phyloP scores from a whole-genome alignment of 257 asterid species.

The Dorcoceras hygrometricum region DNA sequence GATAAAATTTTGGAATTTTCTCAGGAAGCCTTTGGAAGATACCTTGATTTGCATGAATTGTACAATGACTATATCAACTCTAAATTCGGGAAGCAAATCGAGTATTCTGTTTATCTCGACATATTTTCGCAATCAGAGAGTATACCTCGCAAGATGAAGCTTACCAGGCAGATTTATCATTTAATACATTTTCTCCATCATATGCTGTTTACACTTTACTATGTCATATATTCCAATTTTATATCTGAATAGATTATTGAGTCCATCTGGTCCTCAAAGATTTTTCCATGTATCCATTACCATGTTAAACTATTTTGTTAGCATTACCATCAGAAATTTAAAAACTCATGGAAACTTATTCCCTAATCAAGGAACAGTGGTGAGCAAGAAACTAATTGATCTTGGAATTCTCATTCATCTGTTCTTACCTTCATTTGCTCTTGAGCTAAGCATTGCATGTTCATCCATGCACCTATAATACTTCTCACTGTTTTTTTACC shows the following conservation, averaged over 20 bases:
- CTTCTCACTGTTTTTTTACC: slow-evolving; percentile 32
- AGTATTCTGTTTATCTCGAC: slow-evolving; percentile 80
- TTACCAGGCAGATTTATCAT: slow-evolving; percentile 55
- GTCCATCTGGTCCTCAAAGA: not conserved
- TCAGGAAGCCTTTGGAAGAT: slow-evolving; percentile 90
- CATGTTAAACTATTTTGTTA: not conserved
- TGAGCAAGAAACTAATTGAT: no score
- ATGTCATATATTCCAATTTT: not conserved
- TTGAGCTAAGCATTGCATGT: not conserved
- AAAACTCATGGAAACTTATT: no score
- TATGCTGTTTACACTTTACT: slow-evolving; percentile 11
- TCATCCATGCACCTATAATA: not conserved
- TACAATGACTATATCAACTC: slow-evolving; percentile 79
- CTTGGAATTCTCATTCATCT: not conserved
- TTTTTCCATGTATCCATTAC: not conserved
- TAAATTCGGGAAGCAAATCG: slow-evolving; percentile 78
- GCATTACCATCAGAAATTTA: not conserved
- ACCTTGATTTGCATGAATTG: slow-evolving; percentile 92
- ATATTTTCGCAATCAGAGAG: slow-evolving; percentile 59
- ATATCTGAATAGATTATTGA: not conserved
- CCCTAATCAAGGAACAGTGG: no score
- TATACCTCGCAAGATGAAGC: slow-evolving; percentile 64
- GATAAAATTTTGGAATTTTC: slow-evolving; percentile 17
- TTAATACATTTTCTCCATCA: not conserved
- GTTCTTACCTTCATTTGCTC: not conserved